phyloP scores from a whole-genome alignment of 2,329 filamentous ascomycete species.

The Neospermospora avenae region DNA sequence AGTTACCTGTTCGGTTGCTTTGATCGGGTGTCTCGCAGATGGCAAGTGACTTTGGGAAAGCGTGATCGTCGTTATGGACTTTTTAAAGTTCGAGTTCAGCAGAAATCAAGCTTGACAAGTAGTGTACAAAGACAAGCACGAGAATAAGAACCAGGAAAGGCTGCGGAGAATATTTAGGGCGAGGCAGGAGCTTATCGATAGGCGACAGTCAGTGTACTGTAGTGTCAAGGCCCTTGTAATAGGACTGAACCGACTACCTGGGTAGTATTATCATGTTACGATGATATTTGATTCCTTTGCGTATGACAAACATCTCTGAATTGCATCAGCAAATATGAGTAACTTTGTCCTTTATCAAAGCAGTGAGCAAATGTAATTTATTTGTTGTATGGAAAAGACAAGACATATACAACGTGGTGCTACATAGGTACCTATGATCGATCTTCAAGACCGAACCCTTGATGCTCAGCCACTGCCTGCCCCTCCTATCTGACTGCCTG shows the following conservation, averaged over 20 bases:
- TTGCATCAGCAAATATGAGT: too few relatives aligned
- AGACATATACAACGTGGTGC: too few relatives aligned
- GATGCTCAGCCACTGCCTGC: slow-evolving; percentile 12
- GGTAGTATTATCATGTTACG: too few relatives aligned
- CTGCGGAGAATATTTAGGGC: neutral
- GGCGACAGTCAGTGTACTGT: neutral
- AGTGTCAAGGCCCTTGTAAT: neutral
- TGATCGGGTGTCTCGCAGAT: neutral
- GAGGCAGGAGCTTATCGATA: slow-evolving; percentile 8
- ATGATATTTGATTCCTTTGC: neutral
- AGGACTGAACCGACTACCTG: neutral
- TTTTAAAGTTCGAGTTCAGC: neutral
- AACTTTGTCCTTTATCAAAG: too few relatives aligned
- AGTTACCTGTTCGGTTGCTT: neutral
- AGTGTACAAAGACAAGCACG: too few relatives aligned
- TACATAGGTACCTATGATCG: slow-evolving; percentile 4
- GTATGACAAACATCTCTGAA: too few relatives aligned
- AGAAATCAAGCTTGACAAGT: neutral
- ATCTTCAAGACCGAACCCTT: slow-evolving; percentile 2
- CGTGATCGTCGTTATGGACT: neutral
- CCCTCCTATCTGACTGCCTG: slow-evolving; percentile 1
- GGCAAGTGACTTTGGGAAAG: neutral
- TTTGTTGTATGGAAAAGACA: neutral
- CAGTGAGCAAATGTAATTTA: too few relatives aligned
- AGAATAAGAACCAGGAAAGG: neutral